Base-by-base conservation (phyloP, 2,329 filamentous ascomycete genomes). In the Fusarium sterilihyphosum region DNA sequence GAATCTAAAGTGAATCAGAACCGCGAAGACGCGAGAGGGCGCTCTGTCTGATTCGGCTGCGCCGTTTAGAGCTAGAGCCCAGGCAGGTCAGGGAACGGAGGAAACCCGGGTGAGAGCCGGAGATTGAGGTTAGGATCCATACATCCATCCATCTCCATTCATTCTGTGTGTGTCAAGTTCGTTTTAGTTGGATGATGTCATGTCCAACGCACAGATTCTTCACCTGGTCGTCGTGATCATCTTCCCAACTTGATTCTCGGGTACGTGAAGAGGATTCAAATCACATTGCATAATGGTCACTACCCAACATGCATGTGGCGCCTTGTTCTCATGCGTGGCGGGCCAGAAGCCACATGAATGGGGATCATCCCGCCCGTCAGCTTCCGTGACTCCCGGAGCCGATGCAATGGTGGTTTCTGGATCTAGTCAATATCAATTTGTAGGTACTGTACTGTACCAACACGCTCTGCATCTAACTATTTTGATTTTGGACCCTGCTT, bases 331-430 rank as follows among this genome's bases (percentile, higher is more conserved):
- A 54, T 41, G 60, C 47, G 65, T 50, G 49, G 70, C 64, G 31
- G 47, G 35, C 35, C 52, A 40, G 46, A 70, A 64, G 49, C 67
- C 64, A 68, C 56, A 56, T 26, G 31, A 29, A 56, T 49, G 12
- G 50, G 50, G 26, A 33, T 43, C 64, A 59, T 50, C 58, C 59
- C 44, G 60, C 26, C 40, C 40, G 31, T 53, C 67, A 70, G 53
- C 67, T 73, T 73, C 71, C 66, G 70, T 52, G 52, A 66, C 58
- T 74, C 53, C 71, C 71, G 71, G 61, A 71, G 70, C 57, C 66
- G 54, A 71, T 58, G 33, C 29, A 54, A 40, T 65, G 66, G 53
- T 67, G 24, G 66, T 64, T 65, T 69, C 66, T 63, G 50, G 63
- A 50, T 49, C 14, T 37, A 41, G 62, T 46, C 16, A 31, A 31